Conservation (phyloP, 176 grass and related monocot genomes). For the Avena atlantica region DNA sequence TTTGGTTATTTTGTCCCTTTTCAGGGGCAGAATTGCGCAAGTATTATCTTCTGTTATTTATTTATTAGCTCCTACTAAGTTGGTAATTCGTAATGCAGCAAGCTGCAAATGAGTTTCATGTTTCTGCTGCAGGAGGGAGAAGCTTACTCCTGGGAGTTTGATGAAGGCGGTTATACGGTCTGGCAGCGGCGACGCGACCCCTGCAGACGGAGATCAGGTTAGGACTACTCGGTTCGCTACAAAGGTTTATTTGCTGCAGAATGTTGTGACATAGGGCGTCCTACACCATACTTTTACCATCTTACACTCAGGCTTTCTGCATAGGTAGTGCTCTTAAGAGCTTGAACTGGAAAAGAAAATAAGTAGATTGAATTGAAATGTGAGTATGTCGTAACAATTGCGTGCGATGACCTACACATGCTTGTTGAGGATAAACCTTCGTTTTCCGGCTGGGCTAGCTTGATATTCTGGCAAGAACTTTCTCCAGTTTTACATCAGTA, state of each 20-base stretch:
- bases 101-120: background rate
- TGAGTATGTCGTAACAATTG: background rate
- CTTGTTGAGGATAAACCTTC: background rate
- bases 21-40: background rate
- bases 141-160: slow-evolving; percentile 86
- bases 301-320: background rate
- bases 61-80: background rate
- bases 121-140: slow-evolving; percentile 69
- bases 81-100: background rate
- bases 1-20: background rate
- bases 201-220: slow-evolving; percentile 89
- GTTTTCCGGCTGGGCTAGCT: background rate
- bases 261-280: background rate
- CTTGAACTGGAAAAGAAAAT: background rate
- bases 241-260: slow-evolving; percentile 7
- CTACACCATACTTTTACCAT: background rate
- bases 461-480: slow-evolving; percentile 13
- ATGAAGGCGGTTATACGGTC: slow-evolving; percentile 85
- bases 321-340: background rate
- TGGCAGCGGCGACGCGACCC: slow-evolving; percentile 60
- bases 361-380: background rate
- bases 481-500: background rate
- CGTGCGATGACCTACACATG: background rate
- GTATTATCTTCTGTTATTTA: too few relatives aligned
- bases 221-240: background rate